Base-by-base conservation (phyloP, 2,329 filamentous ascomycete genomes). In the Laburnicola sp. region DNA sequence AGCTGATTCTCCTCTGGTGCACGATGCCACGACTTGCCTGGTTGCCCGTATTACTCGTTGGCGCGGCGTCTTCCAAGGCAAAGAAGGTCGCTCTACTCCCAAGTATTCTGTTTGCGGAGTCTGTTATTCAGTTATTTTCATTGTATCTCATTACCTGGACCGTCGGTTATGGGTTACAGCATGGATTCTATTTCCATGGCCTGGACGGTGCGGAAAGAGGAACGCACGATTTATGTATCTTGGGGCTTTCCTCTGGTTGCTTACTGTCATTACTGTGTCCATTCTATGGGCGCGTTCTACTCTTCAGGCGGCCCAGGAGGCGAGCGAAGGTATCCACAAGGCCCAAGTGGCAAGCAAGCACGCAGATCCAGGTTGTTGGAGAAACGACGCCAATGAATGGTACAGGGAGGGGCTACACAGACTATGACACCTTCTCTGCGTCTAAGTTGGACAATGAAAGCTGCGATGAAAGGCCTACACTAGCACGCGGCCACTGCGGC, bases 1-100 rank as follows among this genome's bases (percentile, higher is more conserved):
- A 63, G 45, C 43, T 72, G 27, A 50, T 64, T 11, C 52, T 71
- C 21, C 56, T 72, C 22, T 72, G 65, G 65, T 69, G 65, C 59
- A 54, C 66, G 23, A 62, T 67, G 47, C 69, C 69, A 34, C 65
- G 66, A 11, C 54, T 61, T 22, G 45, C 65, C 21, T 70, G 65
- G 65, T 27, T 65, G n/a, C 27, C 48, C 2, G 41, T 58, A 25
- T 43, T 64, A 28, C n/a, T 67, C 23, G 35, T 58, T 36, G 30
- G 35, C 34, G 4, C 53, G 10, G 44, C 51, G 28, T 49, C 55
- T 25, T 60, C 55, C 47, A 34, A 58, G 30, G 34, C 22, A 4
- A 55, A 49, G 3, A 53, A 53, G 41, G 46, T 59, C 32, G 49
- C 52, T 16, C 34, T 54, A 23, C 44, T 41, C 22, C 40, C 48